A percentile compares a stretch with the other conserved stretches of the same genome.
phyloP scores from a whole-genome alignment of 1,139 yeast genomes.

The Pichia sp. region DNA sequence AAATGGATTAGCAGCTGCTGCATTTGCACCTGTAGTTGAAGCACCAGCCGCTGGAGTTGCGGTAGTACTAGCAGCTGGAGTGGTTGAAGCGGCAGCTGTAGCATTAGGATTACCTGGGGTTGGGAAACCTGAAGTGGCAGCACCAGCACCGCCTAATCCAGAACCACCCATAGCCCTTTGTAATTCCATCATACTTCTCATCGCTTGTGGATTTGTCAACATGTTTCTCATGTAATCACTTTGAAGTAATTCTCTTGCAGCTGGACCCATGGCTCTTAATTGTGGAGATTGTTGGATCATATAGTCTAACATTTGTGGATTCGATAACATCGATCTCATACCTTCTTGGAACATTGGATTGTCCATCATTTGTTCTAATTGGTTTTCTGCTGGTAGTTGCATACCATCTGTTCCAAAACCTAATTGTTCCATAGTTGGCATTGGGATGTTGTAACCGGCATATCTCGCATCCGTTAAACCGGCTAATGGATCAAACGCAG shows the following conservation, averaged over 20 bases:
- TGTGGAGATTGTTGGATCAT: constrained; percentile 84
- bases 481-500: constrained; percentile 86
- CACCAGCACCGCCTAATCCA: constrained; percentile 7
- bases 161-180: constrained; percentile 43
- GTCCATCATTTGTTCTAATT: constrained; percentile 69
- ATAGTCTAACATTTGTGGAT: constrained; percentile 82
- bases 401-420: constrained; percentile 94
- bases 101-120: constrained; percentile 43
- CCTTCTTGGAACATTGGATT: constrained; percentile 79
- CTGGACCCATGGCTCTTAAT: constrained; percentile 84
- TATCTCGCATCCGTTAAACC: constrained; percentile 94
- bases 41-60: constrained; percentile 12
- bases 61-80: constrained; percentile 13
- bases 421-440: constrained; percentile 64
- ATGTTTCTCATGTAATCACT: constrained; percentile 82
- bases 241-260: constrained; percentile 81
- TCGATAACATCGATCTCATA: constrained; percentile 73
- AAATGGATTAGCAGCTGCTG: constrained; percentile 21
- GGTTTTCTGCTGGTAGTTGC: constrained; percentile 74
- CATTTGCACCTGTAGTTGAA: constrained; percentile 6
- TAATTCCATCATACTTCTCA: constrained; percentile 81
- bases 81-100: constrained; percentile 12
- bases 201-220: constrained; percentile 81
- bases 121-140: constrained; percentile 40
- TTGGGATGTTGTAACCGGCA: constrained; percentile 80